A percentile compares a stretch with the other conserved stretches of the same genome.
Evolutionary conservation across 768 basidiomycete species (phyloP).

Genomic region (Phlebiopsis flavidoalba): DNA sequence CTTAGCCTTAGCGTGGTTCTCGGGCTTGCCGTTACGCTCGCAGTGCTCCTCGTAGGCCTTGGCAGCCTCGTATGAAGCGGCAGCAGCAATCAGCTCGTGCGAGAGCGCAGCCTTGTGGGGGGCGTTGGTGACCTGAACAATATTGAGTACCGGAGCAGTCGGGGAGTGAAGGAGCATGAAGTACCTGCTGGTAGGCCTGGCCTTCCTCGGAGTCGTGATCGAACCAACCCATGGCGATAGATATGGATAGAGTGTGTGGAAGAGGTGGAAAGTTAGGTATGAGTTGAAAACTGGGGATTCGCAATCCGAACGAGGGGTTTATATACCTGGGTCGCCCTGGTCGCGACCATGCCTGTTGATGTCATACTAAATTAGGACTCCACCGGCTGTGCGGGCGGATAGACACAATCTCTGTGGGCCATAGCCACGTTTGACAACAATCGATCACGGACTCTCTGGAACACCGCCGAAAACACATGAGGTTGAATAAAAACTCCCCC

Average conservation of each 20-base stretch:
- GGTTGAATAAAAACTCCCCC: neutral
- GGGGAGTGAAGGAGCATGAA: neutral
- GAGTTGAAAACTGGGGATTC: neutral
- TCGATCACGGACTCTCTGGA: neutral
- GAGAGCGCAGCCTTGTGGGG: slow-evolving; percentile 55
- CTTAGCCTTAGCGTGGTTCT: slow-evolving; percentile 50
- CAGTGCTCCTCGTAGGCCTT: slow-evolving; percentile 59
- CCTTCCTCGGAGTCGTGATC: slow-evolving; percentile 35
- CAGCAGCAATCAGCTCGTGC: slow-evolving; percentile 64
- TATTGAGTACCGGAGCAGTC: neutral
- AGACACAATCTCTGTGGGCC: neutral
- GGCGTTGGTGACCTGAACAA: slow-evolving; percentile 37
- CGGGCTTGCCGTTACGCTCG: slow-evolving; percentile 42
- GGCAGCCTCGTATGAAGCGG: slow-evolving; percentile 63
- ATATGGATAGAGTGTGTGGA: slow-evolving; percentile 11
- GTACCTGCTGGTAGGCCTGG: slow-evolving; percentile 37
- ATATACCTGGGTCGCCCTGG: too few relatives aligned
- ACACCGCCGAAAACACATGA: neutral
- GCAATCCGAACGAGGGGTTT: neutral
- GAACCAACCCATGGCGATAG: slow-evolving; percentile 39
- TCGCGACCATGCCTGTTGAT: slow-evolving; percentile 1
- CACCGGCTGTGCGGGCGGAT: neutral
- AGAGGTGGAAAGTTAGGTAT: slow-evolving; percentile 12
- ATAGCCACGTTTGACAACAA: neutral
- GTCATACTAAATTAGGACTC: neutral